These are phyloP conservation scores for Trypanosoma rangeli DNA, from an alignment of 208 protist genomes.

Conservation along the genomic window DNA sequence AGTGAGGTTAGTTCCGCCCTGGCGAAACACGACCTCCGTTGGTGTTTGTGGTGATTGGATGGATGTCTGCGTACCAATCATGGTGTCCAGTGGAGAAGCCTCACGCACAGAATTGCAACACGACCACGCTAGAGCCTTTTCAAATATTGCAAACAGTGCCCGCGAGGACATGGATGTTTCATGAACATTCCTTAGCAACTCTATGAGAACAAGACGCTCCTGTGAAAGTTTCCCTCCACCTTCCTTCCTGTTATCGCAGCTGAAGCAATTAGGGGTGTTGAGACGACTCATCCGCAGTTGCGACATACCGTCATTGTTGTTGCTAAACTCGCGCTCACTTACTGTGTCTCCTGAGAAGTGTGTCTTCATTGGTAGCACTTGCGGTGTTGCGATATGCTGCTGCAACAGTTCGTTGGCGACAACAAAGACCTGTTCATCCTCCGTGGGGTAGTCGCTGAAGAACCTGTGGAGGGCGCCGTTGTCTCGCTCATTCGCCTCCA, in stretches of 20 bases:
- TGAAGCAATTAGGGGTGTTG: neutral
- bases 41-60: neutral
- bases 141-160: slow-evolving; percentile 7
- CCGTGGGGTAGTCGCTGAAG: slow-evolving; percentile 14
- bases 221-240: neutral
- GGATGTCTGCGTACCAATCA: neutral
- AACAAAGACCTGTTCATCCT: slow-evolving; percentile 23
- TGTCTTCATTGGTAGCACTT: neutral
- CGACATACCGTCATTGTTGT: neutral
- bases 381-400: slow-evolving; percentile 7
- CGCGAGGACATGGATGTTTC: neutral
- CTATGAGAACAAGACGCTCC: slow-evolving; percentile 5
- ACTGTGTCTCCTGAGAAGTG: neutral
- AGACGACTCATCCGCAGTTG: neutral
- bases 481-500: neutral
- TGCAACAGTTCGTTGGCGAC: slow-evolving; percentile 8
- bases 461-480: slow-evolving; percentile 1
- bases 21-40: too few relatives aligned
- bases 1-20: neutral
- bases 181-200: slow-evolving; percentile 8
- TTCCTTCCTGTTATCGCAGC: neutral
- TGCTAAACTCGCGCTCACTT: neutral
- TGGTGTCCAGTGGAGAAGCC: neutral
- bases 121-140: neutral
- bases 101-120: neutral